Evolutionary conservation across 75 land plant species (phyloP).

Genomic region (Adiantum capillusveneris): DNA sequence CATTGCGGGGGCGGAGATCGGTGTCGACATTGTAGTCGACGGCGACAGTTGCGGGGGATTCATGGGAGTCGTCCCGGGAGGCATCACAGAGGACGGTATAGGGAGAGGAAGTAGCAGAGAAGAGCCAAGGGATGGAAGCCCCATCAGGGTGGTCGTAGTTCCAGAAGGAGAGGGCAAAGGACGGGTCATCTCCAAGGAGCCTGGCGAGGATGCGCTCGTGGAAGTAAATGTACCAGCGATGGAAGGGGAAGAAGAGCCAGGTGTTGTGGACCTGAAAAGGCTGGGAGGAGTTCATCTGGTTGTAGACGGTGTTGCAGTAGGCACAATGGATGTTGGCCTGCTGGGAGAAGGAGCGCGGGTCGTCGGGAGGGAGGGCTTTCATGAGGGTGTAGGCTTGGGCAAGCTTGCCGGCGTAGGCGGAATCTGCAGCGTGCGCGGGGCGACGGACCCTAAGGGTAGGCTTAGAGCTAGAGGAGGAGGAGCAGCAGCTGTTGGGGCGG

Average conservation of each 20-base stretch:
- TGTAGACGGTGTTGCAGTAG: constrained; percentile 38
- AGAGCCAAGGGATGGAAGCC: too few relatives aligned
- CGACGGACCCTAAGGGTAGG: too few relatives aligned
- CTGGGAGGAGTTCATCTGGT: too few relatives aligned
- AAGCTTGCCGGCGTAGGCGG: constrained; percentile 33
- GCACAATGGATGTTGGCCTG: constrained; percentile 58
- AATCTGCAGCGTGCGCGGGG: constrained; percentile 36
- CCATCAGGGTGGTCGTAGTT: constrained; percentile 22
- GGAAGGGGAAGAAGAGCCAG: too few relatives aligned
- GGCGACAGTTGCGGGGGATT: neutral
- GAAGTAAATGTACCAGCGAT: too few relatives aligned
- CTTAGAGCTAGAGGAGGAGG: neutral
- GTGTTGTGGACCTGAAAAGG: too few relatives aligned
- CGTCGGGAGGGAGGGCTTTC: too few relatives aligned
- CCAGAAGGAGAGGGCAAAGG: constrained; percentile 26
- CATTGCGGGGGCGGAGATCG: neutral
- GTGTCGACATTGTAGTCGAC: neutral
- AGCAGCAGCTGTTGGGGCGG: constrained; percentile 5
- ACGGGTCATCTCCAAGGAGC: constrained; percentile 9
- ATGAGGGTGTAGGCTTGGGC: constrained; percentile 26
- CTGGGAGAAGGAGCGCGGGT: constrained; percentile 49
- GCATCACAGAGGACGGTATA: neutral
- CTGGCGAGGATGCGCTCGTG: too few relatives aligned
- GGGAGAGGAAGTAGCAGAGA: too few relatives aligned
- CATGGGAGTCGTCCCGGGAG: neutral